Evolutionary conservation across 139 green algal genomes (phyloP), one percentile per base, ranked within the genome.

Genomic region (Chlorella vulgaris): DNA sequence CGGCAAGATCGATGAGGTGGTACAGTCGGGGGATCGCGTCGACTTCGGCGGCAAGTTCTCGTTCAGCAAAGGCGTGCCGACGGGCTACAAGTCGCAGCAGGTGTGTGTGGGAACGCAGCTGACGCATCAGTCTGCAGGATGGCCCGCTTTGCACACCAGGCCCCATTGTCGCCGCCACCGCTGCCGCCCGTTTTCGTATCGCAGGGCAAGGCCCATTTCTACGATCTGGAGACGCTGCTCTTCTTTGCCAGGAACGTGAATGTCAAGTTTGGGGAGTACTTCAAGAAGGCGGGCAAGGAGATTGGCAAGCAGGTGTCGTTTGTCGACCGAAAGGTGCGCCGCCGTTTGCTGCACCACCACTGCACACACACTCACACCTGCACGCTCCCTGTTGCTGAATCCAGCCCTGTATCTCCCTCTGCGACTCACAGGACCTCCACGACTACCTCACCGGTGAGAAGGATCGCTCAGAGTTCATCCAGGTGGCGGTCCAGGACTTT

Each of bases 181-280:
- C 53, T 36, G 35, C 35, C 36, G 53, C 53, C 21, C 4, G 31
- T 2, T 35, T 0, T 10, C n/a, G n/a, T n/a, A n/a, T n/a, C 5
- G 53, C 73, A 85, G 69, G 83, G 83, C 68, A 88, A 88, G 69
- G 83, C 77, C 24, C 68, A 68, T 3, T 88, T 86, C 33, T 89
- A 89, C 24, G 69, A 78, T 36, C 47, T 89, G 33, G 68, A 67
- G 36, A 76, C 53, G 29, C 68, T 89, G 43, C 33, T 89, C 15
- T 88, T 86, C 76, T 89, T 80, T 29, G 75, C 62, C 19, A 62
- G 65, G 63, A 70, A 78, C 55, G 40, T 76, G 28, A 61, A 36
- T 7, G 43, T 35, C 43, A 86, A 83, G 67, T 88, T 76, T 66
- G 35, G 29, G 7, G 84, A 85, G 36, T 88, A 88, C 74, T 58